Evolutionary conservation across 495 filamentous ascomycete genomes (phyloP).

Genomic region (Daldinia concentrica): DNA sequence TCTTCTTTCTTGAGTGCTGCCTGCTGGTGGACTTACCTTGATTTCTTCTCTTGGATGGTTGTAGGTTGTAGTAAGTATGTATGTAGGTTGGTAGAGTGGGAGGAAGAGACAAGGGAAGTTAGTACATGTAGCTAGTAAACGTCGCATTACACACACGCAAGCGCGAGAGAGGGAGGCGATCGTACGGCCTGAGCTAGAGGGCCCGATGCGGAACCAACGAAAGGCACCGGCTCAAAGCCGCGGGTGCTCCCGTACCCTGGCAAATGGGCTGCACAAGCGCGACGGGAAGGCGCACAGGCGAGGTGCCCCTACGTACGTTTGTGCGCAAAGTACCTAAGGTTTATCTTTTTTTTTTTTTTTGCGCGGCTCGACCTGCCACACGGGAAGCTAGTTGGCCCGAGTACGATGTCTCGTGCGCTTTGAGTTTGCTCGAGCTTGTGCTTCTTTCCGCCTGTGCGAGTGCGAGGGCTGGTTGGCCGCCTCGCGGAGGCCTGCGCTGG

Average conservation of each 20-base stretch:
- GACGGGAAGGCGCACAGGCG: conserved; percentile 24
- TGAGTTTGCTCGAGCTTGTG: not conserved
- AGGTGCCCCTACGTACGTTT: not conserved
- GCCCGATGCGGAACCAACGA: not conserved
- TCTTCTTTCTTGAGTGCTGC: not conserved
- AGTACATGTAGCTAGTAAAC: not conserved
- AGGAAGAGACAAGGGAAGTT: not conserved
- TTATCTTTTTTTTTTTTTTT: not conserved
- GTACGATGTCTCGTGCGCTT: conserved; percentile 17
- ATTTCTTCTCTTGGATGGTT: too few species aligned
- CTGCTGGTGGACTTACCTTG: conserved; percentile 2
- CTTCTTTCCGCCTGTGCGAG: conserved; percentile 6
- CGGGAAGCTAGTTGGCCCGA: conserved; percentile 5
- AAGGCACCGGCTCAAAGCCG: not conserved
- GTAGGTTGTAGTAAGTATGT: not conserved
- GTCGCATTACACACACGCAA: not conserved
- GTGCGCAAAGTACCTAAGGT: conserved; percentile 4
- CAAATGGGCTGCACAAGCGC: conserved; percentile 4
- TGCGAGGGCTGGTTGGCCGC: conserved; percentile 2
- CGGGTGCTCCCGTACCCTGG: conserved; percentile 7
- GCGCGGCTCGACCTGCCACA: conserved; percentile 18
- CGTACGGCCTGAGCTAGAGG: conserved; percentile 17
- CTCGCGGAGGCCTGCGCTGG: not conserved
- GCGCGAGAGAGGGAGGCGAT: conserved; percentile 15
- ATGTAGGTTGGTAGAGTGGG: not conserved